A percentile compares a stretch with the other conserved stretches of the same genome.
phyloP scores from a whole-genome alignment of 345 rosid genomes.

The Arabis hirsuta region DNA sequence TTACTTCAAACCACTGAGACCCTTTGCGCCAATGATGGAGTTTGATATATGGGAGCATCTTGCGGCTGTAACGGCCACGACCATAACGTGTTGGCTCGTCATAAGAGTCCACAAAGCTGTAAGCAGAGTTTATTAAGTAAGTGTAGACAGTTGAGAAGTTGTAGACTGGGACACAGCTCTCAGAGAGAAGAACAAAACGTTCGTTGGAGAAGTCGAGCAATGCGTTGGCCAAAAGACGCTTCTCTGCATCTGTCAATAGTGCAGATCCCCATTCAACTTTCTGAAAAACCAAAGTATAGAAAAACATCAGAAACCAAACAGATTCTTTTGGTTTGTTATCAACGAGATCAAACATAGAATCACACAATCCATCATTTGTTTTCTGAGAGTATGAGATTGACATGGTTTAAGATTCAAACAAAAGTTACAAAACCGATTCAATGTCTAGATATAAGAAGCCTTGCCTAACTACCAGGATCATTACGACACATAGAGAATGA shows the following conservation, averaged over 20 bases:
- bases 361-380: not conserved
- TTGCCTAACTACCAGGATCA: constrained; percentile 5
- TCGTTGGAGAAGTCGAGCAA: constrained; percentile 85
- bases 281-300: constrained; percentile 45
- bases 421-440: not conserved
- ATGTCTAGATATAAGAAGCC: not conserved
- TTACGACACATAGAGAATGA: not conserved
- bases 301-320: constrained; percentile 32
- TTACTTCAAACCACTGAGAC: constrained; percentile 93
- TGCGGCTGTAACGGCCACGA: constrained; percentile 87
- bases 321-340: not conserved
- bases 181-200: constrained; percentile 88
- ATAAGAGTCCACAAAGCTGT: constrained; percentile 86
- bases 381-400: not conserved
- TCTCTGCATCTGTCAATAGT: constrained; percentile 77
- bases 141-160: constrained; percentile 81
- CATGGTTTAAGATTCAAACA: constrained; percentile 24
- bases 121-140: constrained; percentile 65
- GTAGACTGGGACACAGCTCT: constrained; percentile 91
- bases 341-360: constrained; percentile 1
- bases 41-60: constrained; percentile 79
- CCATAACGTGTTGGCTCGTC: constrained; percentile 91
- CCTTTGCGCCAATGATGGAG: constrained; percentile 93
- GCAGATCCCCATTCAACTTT: constrained; percentile 83
- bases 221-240: constrained; percentile 89